These are phyloP conservation scores for Fennellomyces sp. DNA, from an alignment of 371 early-diverging fungal species.

Conservation along the genomic window DNA sequence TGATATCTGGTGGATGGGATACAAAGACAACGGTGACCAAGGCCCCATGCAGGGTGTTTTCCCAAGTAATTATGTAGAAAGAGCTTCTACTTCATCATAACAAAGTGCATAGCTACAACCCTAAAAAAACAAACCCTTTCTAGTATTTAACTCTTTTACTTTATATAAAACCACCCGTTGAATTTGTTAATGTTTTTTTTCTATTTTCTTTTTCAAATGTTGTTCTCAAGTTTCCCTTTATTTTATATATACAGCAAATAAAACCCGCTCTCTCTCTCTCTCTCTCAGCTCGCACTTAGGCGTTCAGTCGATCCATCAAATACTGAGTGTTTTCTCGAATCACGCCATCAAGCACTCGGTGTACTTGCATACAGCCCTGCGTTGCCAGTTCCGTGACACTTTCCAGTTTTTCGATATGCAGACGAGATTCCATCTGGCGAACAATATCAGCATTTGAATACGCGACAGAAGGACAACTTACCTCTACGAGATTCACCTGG, in stretches of 20 bases:
- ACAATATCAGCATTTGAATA: not conserved
- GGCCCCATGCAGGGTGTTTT: constrained; percentile 66
- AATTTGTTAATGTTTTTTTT: not conserved
- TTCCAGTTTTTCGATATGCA: constrained; percentile 85
- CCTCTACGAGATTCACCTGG: constrained; percentile 78
- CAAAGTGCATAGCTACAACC: too few species aligned
- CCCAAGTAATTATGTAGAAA: constrained; percentile 77
- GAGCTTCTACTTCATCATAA: constrained; percentile 21
- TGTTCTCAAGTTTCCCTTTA: not conserved
- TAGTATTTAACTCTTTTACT: constrained; percentile 2
- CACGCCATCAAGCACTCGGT: constrained; percentile 74
- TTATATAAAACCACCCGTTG: not conserved
- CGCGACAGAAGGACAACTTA: constrained; percentile 14
- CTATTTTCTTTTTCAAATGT: not conserved
- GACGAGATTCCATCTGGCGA: constrained; percentile 84
- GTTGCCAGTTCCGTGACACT: constrained; percentile 78
- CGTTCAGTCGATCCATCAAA: constrained; percentile 42
- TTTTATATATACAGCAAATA: not conserved
- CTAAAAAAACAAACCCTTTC: not conserved
- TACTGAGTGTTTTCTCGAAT: constrained; percentile 67
- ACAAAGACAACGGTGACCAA: constrained; percentile 58
- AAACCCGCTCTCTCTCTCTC: not conserved
- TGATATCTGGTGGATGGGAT: constrained; percentile 88
- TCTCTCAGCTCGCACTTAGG: constrained; percentile 13
- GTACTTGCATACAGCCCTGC: constrained; percentile 85